A percentile compares a stretch with the other conserved stretches of the same genome.
These are phyloP conservation scores for Murraya koenigii DNA, from an alignment of 345 rosid genomes.

Conservation along the genomic window DNA sequence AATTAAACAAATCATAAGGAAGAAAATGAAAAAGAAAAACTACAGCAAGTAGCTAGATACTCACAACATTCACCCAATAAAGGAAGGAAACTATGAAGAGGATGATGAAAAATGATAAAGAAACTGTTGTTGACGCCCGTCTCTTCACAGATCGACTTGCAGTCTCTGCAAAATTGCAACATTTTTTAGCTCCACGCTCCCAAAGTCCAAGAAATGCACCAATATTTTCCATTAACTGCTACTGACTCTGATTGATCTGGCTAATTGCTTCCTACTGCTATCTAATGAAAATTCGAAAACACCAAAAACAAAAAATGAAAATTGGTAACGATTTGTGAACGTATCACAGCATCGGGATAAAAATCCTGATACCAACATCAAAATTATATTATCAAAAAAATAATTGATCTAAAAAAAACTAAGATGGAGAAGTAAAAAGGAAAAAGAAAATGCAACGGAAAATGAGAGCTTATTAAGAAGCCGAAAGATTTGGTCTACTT, in stretches of 20 bases:
- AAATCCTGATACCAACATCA: too few species aligned
- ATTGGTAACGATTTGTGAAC: too few species aligned
- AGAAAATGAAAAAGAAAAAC: too few species aligned
- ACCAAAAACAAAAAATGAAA: too few species aligned
- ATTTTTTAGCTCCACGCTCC: background rate
- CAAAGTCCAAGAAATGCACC: background rate
- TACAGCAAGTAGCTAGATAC: background rate
- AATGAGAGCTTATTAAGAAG: background rate
- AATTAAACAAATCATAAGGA: background rate
- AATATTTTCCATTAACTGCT: background rate
- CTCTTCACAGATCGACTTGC: conserved; percentile 16
- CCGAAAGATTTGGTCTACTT: conserved; percentile 3
- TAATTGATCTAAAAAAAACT: too few species aligned
- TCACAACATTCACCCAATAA: conserved; percentile 33
- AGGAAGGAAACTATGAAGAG: conserved; percentile 29
- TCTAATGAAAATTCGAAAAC: too few species aligned
- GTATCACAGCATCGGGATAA: too few species aligned
- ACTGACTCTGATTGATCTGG: too few species aligned
- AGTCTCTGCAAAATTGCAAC: background rate
- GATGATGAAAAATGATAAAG: conserved; percentile 29
- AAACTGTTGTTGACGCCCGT: conserved; percentile 27
- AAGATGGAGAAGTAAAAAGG: too few species aligned
- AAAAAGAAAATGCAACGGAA: too few species aligned
- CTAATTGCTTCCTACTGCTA: too few species aligned
- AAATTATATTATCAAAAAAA: too few species aligned